These are phyloP conservation scores for Mycena indigotica DNA, from an alignment of 768 basidiomycete genomes.

Conservation along the genomic window DNA sequence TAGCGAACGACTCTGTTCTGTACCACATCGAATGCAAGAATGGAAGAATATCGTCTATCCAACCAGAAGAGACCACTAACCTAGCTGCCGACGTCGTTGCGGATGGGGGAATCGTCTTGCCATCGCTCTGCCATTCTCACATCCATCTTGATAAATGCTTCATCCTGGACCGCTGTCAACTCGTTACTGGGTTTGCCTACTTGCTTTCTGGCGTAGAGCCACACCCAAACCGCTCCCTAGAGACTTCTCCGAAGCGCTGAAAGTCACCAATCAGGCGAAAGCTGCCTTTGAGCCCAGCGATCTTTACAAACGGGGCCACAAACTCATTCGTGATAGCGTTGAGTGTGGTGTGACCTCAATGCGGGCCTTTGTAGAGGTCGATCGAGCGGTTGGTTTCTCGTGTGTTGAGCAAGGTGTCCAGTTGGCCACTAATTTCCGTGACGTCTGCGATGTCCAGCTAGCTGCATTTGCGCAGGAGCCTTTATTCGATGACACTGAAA, in stretches of 20 bases:
- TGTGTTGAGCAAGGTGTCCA: slow-evolving; percentile 56
- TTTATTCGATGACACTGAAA: slow-evolving; percentile 42
- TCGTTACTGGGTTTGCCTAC: slow-evolving; percentile 51
- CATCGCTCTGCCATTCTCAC: slow-evolving; percentile 60
- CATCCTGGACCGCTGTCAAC: slow-evolving; percentile 56
- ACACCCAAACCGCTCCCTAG: slow-evolving; percentile 33
- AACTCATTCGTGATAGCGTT: slow-evolving; percentile 58
- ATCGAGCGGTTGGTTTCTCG: slow-evolving; percentile 51
- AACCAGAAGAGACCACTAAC: too few species aligned
- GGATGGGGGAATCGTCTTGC: slow-evolving; percentile 33
- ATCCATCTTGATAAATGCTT: slow-evolving; percentile 74
- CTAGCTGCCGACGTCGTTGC: slow-evolving; percentile 23
- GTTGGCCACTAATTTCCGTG: slow-evolving; percentile 47
- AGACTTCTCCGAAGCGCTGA: slow-evolving; percentile 57
- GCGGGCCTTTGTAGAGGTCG: slow-evolving; percentile 71
- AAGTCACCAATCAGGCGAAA: slow-evolving; percentile 54
- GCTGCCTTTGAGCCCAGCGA: slow-evolving; percentile 47
- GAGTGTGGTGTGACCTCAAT: slow-evolving; percentile 65
- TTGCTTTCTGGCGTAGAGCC: neutral
- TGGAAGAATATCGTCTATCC: too few species aligned
- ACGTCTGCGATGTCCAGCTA: slow-evolving; percentile 58
- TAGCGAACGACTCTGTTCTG: neutral
- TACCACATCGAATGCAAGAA: slow-evolving; percentile 8
- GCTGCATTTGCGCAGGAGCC: slow-evolving; percentile 66
- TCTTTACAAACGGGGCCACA: slow-evolving; percentile 52